A percentile compares a stretch with the other conserved stretches of the same genome.
phyloP scores from a whole-genome alignment of 1,284 basidiomycete genomes.

The Inonotus hispidus region DNA sequence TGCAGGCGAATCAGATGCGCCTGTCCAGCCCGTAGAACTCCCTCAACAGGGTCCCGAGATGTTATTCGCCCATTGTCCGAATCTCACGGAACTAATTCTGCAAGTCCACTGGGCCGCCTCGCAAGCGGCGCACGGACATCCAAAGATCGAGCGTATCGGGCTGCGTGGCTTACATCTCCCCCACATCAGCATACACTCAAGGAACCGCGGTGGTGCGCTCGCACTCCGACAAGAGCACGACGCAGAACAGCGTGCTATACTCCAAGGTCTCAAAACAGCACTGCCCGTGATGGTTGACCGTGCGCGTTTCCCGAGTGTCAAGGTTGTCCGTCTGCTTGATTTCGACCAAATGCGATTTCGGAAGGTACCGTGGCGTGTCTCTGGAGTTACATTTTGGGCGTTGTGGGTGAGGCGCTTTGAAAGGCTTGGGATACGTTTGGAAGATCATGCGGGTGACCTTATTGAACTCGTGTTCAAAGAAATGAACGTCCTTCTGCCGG shows the following conservation, averaged over 20 bases:
- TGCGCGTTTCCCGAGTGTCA: slow-evolving; percentile 5
- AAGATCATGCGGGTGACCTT: slow-evolving; percentile 15
- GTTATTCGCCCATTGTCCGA: slow-evolving; percentile 6
- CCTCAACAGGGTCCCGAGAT: slow-evolving; percentile 3
- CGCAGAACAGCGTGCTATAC: neutral
- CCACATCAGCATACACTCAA: neutral
- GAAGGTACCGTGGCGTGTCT: slow-evolving; percentile 5
- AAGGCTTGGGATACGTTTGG: slow-evolving; percentile 7
- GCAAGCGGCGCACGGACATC: slow-evolving; percentile 4
- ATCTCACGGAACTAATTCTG: slow-evolving; percentile 11
- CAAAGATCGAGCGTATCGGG: slow-evolving; percentile 9
- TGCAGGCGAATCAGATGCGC: slow-evolving; percentile 1
- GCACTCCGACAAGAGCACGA: slow-evolving; percentile 4
- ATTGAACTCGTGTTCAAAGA: slow-evolving; percentile 10
- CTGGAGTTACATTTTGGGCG: slow-evolving; percentile 7
- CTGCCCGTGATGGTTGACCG: slow-evolving; percentile 7
- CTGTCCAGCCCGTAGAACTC: neutral
- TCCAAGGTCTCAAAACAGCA: neutral
- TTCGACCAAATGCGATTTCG: slow-evolving; percentile 12
- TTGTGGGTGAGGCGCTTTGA: slow-evolving; percentile 18
- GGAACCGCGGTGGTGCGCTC: neutral
- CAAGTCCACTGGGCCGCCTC: slow-evolving; percentile 8
- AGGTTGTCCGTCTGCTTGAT: slow-evolving; percentile 16
- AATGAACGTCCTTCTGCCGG: slow-evolving; percentile 11
- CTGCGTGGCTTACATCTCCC: slow-evolving; percentile 11